Evolutionary conservation across 768 basidiomycete genomes (phyloP).

Genomic region (Termitomyces sp.): DNA sequence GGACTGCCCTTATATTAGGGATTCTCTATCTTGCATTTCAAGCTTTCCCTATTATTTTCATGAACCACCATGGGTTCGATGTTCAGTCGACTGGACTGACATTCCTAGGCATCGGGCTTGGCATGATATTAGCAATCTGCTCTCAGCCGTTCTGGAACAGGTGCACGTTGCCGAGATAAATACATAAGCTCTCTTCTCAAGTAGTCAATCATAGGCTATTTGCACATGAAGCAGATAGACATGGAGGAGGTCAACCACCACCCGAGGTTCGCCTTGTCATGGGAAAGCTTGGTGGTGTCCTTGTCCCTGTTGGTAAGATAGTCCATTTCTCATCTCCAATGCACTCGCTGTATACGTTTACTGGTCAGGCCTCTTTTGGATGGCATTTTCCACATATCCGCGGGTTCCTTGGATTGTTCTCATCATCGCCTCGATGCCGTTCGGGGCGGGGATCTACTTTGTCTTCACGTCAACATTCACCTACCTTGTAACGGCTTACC

Average conservation of each 20-base stretch:
- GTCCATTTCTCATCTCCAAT: slow-evolving; percentile 42
- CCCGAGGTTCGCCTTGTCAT: slow-evolving; percentile 67
- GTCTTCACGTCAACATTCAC: slow-evolving; percentile 72
- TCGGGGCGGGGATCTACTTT: slow-evolving; percentile 63
- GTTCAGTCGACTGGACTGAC: slow-evolving; percentile 52
- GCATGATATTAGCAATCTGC: slow-evolving; percentile 48
- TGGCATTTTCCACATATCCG: slow-evolving; percentile 54
- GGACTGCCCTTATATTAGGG: slow-evolving; percentile 59
- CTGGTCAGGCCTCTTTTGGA: slow-evolving; percentile 52
- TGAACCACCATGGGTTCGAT: slow-evolving; percentile 45
- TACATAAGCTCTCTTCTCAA: slow-evolving; percentile 20
- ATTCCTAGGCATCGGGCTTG: slow-evolving; percentile 62
- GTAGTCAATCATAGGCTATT: neutral
- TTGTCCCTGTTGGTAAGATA: slow-evolving; percentile 55
- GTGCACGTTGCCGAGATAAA: slow-evolving; percentile 31
- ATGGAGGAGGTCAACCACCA: slow-evolving; percentile 46
- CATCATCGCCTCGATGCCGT: slow-evolving; percentile 63
- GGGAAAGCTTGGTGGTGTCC: slow-evolving; percentile 66
- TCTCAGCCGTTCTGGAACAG: slow-evolving; percentile 57
- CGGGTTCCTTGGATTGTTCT: slow-evolving; percentile 63
- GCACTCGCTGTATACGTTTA: slow-evolving; percentile 41
- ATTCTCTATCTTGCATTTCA: slow-evolving; percentile 66
- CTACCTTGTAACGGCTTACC: slow-evolving; percentile 68
- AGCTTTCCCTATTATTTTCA: slow-evolving; percentile 56
- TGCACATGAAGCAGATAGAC: slow-evolving; percentile 23